Evolutionary conservation across 2,329 filamentous ascomycete genomes (phyloP).

Genomic region (Eurotiales sp.): DNA sequence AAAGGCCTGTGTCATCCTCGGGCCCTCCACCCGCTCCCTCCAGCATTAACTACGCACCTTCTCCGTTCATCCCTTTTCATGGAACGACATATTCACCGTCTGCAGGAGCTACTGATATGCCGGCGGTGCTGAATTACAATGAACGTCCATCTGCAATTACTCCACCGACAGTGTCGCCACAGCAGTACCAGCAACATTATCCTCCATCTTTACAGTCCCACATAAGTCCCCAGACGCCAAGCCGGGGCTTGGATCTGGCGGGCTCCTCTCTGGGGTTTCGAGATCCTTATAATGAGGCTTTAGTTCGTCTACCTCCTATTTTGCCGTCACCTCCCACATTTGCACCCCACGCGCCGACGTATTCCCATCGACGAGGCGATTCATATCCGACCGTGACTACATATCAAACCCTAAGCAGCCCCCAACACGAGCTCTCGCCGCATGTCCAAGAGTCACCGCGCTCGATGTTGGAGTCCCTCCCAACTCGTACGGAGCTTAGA

Average conservation of each 20-base stretch:
- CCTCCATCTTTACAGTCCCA: conserved; percentile 27
- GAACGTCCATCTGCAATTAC: conserved; percentile 20
- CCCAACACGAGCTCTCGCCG: conserved; percentile 19
- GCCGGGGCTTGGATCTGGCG: conserved; percentile 25
- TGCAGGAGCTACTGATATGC: conserved; percentile 24
- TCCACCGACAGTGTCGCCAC: conserved; percentile 29
- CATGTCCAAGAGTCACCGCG: conserved; percentile 17
- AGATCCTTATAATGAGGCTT: conserved; percentile 29
- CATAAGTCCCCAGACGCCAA: conserved; percentile 20
- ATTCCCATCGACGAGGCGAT: conserved; percentile 30
- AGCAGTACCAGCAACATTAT: conserved; percentile 29
- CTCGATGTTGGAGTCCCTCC: conserved; percentile 25
- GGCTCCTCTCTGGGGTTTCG: conserved; percentile 23
- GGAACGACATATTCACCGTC: conserved; percentile 22
- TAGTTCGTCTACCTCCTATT: conserved; percentile 36
- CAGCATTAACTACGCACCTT: conserved; percentile 6
- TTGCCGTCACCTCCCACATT: conserved; percentile 28
- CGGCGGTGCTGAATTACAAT: conserved; percentile 26
- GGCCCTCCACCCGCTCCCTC: conserved; percentile 25
- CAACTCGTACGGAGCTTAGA: conserved; percentile 14
- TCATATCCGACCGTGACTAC: conserved; percentile 29
- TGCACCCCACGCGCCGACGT: conserved; percentile 17
- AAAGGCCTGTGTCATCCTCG: conserved; percentile 32
- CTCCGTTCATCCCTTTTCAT: conserved; percentile 9
- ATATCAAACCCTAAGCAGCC: conserved; percentile 22